Base-by-base conservation (phyloP, 2,329 filamentous ascomycete genomes). In the Claviceps citrina region DNA sequence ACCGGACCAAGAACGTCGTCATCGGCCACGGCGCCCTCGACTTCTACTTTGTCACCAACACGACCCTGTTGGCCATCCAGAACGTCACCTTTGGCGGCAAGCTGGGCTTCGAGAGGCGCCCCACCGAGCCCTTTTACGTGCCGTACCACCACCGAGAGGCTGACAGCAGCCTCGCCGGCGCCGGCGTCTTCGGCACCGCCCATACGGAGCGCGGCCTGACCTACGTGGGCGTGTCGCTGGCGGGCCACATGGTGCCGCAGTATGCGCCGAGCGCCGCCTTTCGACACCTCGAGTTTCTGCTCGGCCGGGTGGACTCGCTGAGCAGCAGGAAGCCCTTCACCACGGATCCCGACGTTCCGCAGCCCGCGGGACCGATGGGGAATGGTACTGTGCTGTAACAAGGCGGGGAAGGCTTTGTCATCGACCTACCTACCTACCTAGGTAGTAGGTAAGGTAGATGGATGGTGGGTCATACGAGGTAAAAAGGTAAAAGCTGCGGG, bases 51-150 rank as follows among this genome's bases (percentile, higher is more conserved):
- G 64, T 79, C 18, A 64, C 68, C 51, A 80, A 83, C 54, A 81
- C 80, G 16, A 81, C 79, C 0, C 65, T 87, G 3, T 61, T 83
- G 8, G 68, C 71, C 1, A 78, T 86, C 44, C 81, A 87, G 55
- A 87, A 86, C 62, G 84, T 85, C 76, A 86, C 81, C 0, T 87
- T 76, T 73, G 73, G 73, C 45, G 81, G 81, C 7, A 54, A 65
- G 28, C 72, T 80, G 36, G 82, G 82, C 0, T 86, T 87, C 64
- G 70, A 76, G 46, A 52, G 55, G 1, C 56, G 60, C 1, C 82
- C 81, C 0, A 53, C 54, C 2, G 68, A 74, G 38, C 72, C 77
- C 2, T 78, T 84, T 51, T 82, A 72, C 54, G 78, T 86, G 0
- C 81, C 81, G 0, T 45, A 47, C 18, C 46, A 49, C 25, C 39